Conservation (phyloP, 2,329 filamentous ascomycete species). For the Colletotrichum musicola region DNA sequence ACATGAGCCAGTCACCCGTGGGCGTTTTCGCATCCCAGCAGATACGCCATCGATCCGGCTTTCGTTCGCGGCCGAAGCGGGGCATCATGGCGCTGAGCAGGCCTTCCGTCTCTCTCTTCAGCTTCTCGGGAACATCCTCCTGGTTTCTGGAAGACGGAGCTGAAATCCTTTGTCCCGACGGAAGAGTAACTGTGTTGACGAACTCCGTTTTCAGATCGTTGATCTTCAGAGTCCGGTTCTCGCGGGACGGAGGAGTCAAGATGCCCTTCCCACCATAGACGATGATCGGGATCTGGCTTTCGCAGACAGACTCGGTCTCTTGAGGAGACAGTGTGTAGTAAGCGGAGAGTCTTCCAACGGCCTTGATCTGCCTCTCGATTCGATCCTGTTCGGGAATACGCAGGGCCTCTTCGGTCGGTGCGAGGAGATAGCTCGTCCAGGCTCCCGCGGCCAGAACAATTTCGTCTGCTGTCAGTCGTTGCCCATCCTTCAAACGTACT, state of each 20-base stretch:
- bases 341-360: constrained; percentile 22
- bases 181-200: constrained; percentile 9
- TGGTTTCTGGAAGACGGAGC: background rate
- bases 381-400: background rate
- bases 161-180: constrained; percentile 10
- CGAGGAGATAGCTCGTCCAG: constrained; percentile 68
- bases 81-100: constrained; percentile 11
- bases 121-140: background rate
- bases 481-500: background rate
- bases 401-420: constrained; percentile 16
- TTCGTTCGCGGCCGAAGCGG: background rate
- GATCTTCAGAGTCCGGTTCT: constrained; percentile 23
- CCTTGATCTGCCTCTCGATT: constrained; percentile 23
- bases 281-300: constrained; percentile 12
- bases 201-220: constrained; percentile 28
- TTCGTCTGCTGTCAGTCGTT: constrained; percentile 52
- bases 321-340: constrained; percentile 17
- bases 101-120: background rate
- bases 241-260: constrained; percentile 19
- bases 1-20: constrained; percentile 27
- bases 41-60: constrained; percentile 9
- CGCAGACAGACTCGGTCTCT: constrained; percentile 3
- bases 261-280: constrained; percentile 2
- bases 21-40: constrained; percentile 29
- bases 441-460: constrained; percentile 67